Evolutionary conservation across 805 yeast species (phyloP), one percentile per base, ranked within the genome.

Genomic region (Novakomyces olei): DNA sequence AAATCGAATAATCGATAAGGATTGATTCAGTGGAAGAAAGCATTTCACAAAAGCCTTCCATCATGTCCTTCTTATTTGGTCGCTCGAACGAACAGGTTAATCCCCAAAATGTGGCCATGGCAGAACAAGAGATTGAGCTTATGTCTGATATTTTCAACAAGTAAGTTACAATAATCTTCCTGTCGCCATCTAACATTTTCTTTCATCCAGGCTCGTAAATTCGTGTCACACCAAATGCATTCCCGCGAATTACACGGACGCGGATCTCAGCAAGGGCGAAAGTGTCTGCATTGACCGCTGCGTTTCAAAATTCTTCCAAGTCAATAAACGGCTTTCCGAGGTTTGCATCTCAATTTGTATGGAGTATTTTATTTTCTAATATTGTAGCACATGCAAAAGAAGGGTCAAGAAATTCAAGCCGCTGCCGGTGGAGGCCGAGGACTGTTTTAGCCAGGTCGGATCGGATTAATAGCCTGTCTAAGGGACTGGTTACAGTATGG

Each of bases 91-190:
- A 22, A 30, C 14, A 41, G n/a, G 50, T 46, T 34, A 46, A 50
- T 41, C 41, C 41, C 27, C 35, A 43, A 30, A 56, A 56, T 48
- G 38, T 56, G 38, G 54, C 54, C 31, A 92, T 92, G 43, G 98
- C 98, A 33, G 96, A 85, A 59, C 78, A 93, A 36, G 98, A 85
- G 57, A 66, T 85, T 43, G 98, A 85, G 54, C 75, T 88, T 72
- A 93, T 85, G 45, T 83, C 95, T 26, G 93, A 88, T 45, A 81
- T 85, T 95, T 85, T 85, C 69, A 85, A 85, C 68, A 29, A 39
- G 35, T 38, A 22, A 15, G 37, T 23, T 5, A 12, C 5, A 14
- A 10, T 9, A 26, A 26, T 8, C 10, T 26, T 9, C 10, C n/a
- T 4, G 15, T 26, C 15, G 8, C 15, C 19, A 26, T 26, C 19